Percentiles rank a stretch among this genome's conserved stretches.
phyloP scores from a whole-genome alignment of 2,329 filamentous ascomycete genomes.

The Torrubiella hemipterigena region DNA sequence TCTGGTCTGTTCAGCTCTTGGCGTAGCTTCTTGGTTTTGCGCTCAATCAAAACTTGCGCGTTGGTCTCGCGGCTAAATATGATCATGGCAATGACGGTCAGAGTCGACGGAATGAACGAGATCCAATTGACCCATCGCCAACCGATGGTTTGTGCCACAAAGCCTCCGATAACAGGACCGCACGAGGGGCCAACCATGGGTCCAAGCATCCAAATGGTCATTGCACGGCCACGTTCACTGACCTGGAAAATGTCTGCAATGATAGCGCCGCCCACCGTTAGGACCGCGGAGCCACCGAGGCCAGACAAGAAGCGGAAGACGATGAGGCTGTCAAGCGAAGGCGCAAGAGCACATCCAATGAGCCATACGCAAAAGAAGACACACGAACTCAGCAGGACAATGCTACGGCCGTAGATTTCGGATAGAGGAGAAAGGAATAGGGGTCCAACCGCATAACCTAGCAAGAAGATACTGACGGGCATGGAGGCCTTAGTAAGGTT shows the following conservation, averaged over 20 bases:
- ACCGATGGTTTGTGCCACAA: slow-evolving; percentile 33
- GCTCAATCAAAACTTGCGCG: slow-evolving; percentile 34
- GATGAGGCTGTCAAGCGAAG: slow-evolving; percentile 39
- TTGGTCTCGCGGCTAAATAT: slow-evolving; percentile 26
- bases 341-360: slow-evolving; percentile 51
- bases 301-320: slow-evolving; percentile 49
- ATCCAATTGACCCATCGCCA: slow-evolving; percentile 44
- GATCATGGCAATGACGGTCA: slow-evolving; percentile 13
- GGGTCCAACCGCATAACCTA: slow-evolving; percentile 47
- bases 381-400: slow-evolving; percentile 44
- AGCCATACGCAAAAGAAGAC: slow-evolving; percentile 49
- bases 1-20: slow-evolving; percentile 30
- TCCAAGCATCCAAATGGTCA: slow-evolving; percentile 40
- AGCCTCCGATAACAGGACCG: slow-evolving; percentile 37
- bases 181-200: slow-evolving; percentile 44
- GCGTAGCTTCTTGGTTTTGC: slow-evolving; percentile 32
- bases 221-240: slow-evolving; percentile 32
- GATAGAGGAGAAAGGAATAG: slow-evolving; percentile 44
- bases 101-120: slow-evolving; percentile 30
- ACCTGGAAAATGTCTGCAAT: slow-evolving; percentile 42
- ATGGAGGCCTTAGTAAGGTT: slow-evolving; percentile 31
- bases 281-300: slow-evolving; percentile 40
- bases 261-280: slow-evolving; percentile 42
- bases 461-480: slow-evolving; percentile 48
- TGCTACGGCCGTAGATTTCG: slow-evolving; percentile 52